Base-by-base conservation (phyloP, 2,329 filamentous ascomycete species). In the Diplocarpon mali region DNA sequence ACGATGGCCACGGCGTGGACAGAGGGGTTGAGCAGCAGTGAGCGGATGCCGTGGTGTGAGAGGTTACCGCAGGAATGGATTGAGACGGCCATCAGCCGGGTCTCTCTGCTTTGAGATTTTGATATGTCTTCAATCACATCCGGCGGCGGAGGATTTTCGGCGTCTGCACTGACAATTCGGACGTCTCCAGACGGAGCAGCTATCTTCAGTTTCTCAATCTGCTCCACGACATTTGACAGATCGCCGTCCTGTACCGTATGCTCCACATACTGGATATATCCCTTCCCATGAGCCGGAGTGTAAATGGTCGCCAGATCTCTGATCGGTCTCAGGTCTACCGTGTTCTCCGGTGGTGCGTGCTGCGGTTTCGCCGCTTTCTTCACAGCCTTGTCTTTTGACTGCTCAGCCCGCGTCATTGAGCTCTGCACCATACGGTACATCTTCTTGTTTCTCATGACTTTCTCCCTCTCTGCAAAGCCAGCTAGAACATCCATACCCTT, bases 11-110 rank as follows among this genome's bases (percentile, higher is more conserved):
- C 83, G n/a, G 88, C 87, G 28, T 79, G 78, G 44, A 96, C 89
- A 4, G 80, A 76, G 0, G 84, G 82, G 60, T 95, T 96, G 46
- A 93, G 67, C 1, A 89, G 66, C 15, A 98, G 74, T 0, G 90
- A 93, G 12, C 86, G 80, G 46, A 98, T 81, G 9, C 85, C 92
- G 60, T 93, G 89, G 63, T 98, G 92, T 0, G 93, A 84, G n/a
- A 98, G 78, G 55, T 98, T 96, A 24, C 92, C 92, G 61, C 92
- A 98, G 0, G 90, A 96, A 64, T 98, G 92, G 14, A 98, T 85
- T 0, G 92, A 96, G 27, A 96, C 81, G 13, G 90, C 85, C 81
- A 95, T 88, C 31, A 93, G 69, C 9, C 66, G 67, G 48, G 71
- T 67, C 46, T 64, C 58, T 38, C 61, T 50, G 6, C 24, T 40